Percentiles rank a stretch among this genome's conserved stretches.
phyloP scores from a whole-genome alignment of 495 filamentous ascomycete genomes.

The Neurospora sp. region DNA sequence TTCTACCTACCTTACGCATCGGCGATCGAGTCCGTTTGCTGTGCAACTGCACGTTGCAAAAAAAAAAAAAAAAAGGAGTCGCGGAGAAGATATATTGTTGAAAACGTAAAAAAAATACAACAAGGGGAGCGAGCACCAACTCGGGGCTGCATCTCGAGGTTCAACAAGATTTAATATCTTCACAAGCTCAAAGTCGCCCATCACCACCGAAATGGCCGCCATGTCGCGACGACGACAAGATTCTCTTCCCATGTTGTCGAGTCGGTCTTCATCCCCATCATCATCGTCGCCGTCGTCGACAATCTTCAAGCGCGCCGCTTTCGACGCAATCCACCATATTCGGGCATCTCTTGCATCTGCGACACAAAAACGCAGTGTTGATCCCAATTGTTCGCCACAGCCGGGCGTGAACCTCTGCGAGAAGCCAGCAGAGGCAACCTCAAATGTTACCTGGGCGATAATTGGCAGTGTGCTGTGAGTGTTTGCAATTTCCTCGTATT shows the following conservation, averaged over 20 bases:
- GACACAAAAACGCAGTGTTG: neutral
- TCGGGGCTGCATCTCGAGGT: neutral
- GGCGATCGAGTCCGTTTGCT: neutral
- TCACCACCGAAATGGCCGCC: neutral
- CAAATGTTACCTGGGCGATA: conserved; percentile 13
- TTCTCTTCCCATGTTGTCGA: neutral
- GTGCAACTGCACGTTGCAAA: neutral
- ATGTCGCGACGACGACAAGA: neutral
- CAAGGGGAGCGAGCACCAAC: neutral
- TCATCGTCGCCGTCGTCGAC: neutral
- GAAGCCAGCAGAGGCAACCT: conserved; percentile 15
- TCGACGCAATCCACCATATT: neutral
- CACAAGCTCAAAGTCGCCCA: neutral
- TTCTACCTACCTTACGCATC: neutral
- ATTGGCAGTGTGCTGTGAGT: conserved; percentile 18
- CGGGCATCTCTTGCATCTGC: neutral
- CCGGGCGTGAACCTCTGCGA: conserved; percentile 17
- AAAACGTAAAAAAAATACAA: neutral
- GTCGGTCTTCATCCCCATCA: neutral
- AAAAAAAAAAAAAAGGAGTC: neutral
- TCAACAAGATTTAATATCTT: neutral
- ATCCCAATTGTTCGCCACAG: conserved; percentile 2
- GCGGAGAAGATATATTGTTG: neutral
- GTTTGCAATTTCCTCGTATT: neutral
- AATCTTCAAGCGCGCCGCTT: conserved; percentile 6